These are phyloP conservation scores for Choiromyces venosus DNA, from an alignment of 495 filamentous ascomycete species.

Conservation along the genomic window DNA sequence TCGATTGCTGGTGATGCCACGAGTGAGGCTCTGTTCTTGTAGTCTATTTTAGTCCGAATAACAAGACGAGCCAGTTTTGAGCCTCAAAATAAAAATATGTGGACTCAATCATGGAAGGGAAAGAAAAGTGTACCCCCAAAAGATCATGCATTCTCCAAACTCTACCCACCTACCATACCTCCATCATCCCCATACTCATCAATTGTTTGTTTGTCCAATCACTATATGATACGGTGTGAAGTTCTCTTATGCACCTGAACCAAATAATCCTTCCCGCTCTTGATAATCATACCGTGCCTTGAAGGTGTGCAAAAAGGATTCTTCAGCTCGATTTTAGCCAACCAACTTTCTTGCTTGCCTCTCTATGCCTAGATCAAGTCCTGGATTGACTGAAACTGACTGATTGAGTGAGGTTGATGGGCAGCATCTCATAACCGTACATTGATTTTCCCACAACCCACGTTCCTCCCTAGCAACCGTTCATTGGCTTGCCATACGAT, in stretches of 20 bases:
- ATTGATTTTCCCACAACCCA: slow-evolving; percentile 11
- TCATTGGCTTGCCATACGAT: slow-evolving; percentile 29
- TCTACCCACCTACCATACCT: no score
- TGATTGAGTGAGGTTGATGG: neutral
- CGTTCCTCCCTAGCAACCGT: slow-evolving; percentile 33
- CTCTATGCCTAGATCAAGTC: neutral
- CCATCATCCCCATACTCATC: neutral
- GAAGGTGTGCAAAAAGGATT: neutral
- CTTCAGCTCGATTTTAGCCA: neutral
- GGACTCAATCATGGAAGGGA: neutral
- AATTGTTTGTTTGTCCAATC: neutral
- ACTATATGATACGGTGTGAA: neutral
- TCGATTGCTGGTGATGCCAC: neutral
- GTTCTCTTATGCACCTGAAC: neutral
- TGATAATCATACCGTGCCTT: neutral
- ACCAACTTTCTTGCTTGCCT: neutral
- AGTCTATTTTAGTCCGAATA: neutral
- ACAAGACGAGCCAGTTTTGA: neutral
- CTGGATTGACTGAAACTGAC: neutral
- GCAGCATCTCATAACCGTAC: neutral
- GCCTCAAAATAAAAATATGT: neutral
- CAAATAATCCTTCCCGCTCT: neutral
- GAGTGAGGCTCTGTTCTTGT: neutral
- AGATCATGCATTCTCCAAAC: no score
- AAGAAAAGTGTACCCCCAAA: neutral